phyloP scores from a whole-genome alignment of 1,139 yeast genomes.

The Williopsis jadinii region DNA sequence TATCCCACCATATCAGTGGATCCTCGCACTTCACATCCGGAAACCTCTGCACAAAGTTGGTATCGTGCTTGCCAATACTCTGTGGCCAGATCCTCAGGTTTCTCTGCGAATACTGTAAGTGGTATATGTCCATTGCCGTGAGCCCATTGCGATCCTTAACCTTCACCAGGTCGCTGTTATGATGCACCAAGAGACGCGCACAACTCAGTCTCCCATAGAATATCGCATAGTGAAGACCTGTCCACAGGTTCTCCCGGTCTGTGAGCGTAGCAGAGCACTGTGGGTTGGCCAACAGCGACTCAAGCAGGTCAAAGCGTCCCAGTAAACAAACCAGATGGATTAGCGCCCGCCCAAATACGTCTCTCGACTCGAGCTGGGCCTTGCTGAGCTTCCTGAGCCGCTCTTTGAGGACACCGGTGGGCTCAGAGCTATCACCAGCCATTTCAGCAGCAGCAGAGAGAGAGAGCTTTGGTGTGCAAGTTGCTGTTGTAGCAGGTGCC shows the following conservation, averaged over 20 bases:
- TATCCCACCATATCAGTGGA: constrained; percentile 20
- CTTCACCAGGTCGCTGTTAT: constrained; percentile 24
- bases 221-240: constrained; percentile 66
- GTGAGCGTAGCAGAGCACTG: constrained; percentile 33
- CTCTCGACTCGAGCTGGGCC: constrained; percentile 42
- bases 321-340: constrained; percentile 51
- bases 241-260: constrained; percentile 82
- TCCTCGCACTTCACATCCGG: constrained; percentile 2
- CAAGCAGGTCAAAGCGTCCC: constrained; percentile 42
- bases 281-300: constrained; percentile 40
- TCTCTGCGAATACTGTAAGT: constrained; percentile 16
- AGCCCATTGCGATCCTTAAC: constrained; percentile 61
- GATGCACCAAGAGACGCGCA: constrained; percentile 43
- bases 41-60: constrained; percentile 15
- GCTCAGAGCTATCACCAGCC: too few species aligned
- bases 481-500: too few species aligned
- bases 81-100: constrained; percentile 20
- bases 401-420: neutral
- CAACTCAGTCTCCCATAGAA: constrained; percentile 52
- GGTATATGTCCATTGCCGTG: constrained; percentile 54
- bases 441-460: too few species aligned
- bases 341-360: constrained; percentile 67
- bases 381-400: constrained; percentile 28
- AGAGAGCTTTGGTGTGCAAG: too few species aligned
- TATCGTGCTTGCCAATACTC: constrained; percentile 17